A percentile compares a stretch with the other conserved stretches of the same genome.
phyloP scores from a whole-genome alignment of 2,329 filamentous ascomycete genomes.

The Xylaria sp. region DNA sequence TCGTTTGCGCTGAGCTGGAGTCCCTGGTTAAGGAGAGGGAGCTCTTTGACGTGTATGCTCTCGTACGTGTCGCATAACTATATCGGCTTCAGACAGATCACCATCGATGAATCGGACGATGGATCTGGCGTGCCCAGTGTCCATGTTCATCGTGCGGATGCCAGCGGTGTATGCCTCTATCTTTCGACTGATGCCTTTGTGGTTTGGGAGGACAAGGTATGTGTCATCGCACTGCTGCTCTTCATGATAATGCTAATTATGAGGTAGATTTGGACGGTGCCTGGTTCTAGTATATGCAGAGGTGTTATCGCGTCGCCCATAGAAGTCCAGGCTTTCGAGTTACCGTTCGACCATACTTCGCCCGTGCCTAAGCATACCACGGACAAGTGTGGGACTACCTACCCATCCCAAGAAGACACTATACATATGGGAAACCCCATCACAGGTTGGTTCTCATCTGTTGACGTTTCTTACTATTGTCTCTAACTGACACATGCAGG shows the following conservation, averaged over 20 bases:
- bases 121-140: constrained; percentile 53
- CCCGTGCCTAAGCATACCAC: constrained; percentile 52
- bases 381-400: constrained; percentile 60
- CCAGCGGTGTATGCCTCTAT: constrained; percentile 61
- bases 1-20: constrained; percentile 66
- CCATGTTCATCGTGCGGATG: constrained; percentile 55
- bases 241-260: constrained; percentile 17
- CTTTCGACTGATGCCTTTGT: constrained; percentile 65
- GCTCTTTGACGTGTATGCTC: constrained; percentile 56
- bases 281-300: constrained; percentile 56
- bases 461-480: neutral
- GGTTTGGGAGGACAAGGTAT: constrained; percentile 65
- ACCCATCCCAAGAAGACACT: constrained; percentile 51
- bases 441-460: constrained; percentile 51
- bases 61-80: constrained; percentile 64
- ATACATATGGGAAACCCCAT: constrained; percentile 57
- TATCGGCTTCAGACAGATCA: constrained; percentile 65
- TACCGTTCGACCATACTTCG: constrained; percentile 54
- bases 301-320: constrained; percentile 66
- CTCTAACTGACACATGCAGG: constrained; percentile 50
- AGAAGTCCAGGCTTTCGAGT: constrained; percentile 61
- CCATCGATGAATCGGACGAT: constrained; percentile 53
- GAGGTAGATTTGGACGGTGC: constrained; percentile 57
- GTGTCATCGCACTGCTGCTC: neutral
- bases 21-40: constrained; percentile 58